Evolutionary conservation across 257 asterid genomes (phyloP), one percentile per base, ranked within the genome.

Genomic region (Perilla frutescens): DNA sequence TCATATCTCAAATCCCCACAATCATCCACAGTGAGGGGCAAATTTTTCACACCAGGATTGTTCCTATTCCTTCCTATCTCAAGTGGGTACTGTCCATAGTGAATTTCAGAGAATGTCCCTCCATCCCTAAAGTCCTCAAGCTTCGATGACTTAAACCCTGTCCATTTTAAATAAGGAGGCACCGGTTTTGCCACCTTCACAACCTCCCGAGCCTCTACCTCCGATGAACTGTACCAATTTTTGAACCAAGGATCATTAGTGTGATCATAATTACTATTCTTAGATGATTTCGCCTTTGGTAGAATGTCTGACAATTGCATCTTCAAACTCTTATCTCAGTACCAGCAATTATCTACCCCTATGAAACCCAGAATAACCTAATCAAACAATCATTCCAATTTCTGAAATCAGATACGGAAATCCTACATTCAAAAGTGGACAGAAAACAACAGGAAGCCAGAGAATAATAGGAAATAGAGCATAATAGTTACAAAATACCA

Each of bases 111-210:
- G 71, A 93, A 93, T 1, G 96, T 96, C 56, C 97, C 96, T 37
- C 97, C 97, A 84, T 88, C 97, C 0, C 98, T 97, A 64, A 88
- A 91, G 64, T 94, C 97, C 86, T 86, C 96, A 0, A 84, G 89
- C 73, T 94, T 89, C 2, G 90, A 81, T 0, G 97, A 97, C 86
- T 86, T 88, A 68, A 91, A 93, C 34, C 96, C 97, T 0, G 92
- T 83, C 48, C 97, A 82, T 68, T 93, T 91, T 80, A 91, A 66
- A 75, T 93, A 91, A 4, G 81, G 85, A 1, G 96, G 96, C 54
- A 91, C 96, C 0, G 78, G 88, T 75, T 86, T 91, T 41, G 87
- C 79, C 80, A 1, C 26, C 26, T 87, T 87, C 50, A 86, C 71
- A 7, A 72, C 56, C 15, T 84, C 88, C 7, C 84, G 57, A 67